Base-by-base conservation (phyloP, 169 alveolate species). In the Sarcocystis neurona region DNA sequence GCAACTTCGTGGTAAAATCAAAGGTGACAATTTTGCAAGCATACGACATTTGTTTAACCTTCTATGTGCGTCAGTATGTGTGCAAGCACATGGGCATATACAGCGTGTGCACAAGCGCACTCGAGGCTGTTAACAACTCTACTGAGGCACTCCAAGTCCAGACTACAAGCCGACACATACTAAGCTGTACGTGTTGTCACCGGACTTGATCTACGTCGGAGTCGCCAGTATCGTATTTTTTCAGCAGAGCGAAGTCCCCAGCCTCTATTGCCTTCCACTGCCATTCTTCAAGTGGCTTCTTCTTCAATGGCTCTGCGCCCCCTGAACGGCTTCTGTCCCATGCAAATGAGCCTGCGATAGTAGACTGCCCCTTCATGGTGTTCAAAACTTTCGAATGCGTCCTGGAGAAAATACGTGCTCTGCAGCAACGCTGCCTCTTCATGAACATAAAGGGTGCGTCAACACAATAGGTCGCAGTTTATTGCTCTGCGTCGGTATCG, bases 201-300 rank as follows among this genome's bases (percentile, higher is more conserved):
- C 85, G 20, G 20, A 77, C 85, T 66, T 77, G 68, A 27, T 77
- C 85, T 3, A 44, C 41, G 20, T 43, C 41, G 20, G 85, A 44
- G 18, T 27, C 44, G 68, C 66, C 85, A 3, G 85, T 43, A 23
- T 77, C 85, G 58, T 44, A 77, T 77, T 77, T 77, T 46, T 47
- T 46, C 47, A 77, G 66, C 2, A 77, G 85, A 27, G 60, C 68
- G 44, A n/a, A 77, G 85, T 77, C 85, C 8, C 85, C 85, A 41
- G 85, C 85, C 43, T 77, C 85, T 41, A 77, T 77, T 10, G 85
- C 85, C 43, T 77, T 77, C 85, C 85, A 77, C 43, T 77, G 85
- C 85, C 85, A 77, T 44, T 77, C 85, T 32, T 77, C 85, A 23
- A 77, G 44, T 0, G 85, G 85, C 41, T 27, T 47, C 44, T 39